Evolutionary conservation across 257 asterid species (phyloP).

Genomic region (Solanum chilense): DNA sequence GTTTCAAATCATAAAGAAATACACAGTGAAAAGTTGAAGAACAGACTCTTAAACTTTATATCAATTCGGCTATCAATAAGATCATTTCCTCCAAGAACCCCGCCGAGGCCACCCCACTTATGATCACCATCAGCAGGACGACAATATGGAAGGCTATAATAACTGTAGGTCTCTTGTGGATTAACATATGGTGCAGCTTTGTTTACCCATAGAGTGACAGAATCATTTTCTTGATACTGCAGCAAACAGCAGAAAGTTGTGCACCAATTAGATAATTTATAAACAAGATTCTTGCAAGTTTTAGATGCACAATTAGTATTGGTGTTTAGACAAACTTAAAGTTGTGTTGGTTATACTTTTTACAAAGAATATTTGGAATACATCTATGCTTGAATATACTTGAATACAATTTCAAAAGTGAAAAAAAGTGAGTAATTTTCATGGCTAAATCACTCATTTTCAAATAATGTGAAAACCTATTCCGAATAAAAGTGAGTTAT

Average conservation of each 20-base stretch:
- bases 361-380: not conserved
- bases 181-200: conserved; percentile 63
- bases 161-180: conserved; percentile 77
- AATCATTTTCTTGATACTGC: conserved; percentile 54
- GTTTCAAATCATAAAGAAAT: not conserved
- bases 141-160: conserved; percentile 67
- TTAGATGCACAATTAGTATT: not conserved
- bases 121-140: conserved; percentile 36
- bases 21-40: not conserved
- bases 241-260: not conserved
- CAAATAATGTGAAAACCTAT: not conserved
- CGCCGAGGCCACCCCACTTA: conserved; percentile 61
- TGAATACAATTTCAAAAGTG: not conserved
- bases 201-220: conserved; percentile 62
- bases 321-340: not conserved
- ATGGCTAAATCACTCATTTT: not conserved
- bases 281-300: not conserved
- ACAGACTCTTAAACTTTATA: conserved; percentile 49
- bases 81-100: conserved; percentile 60
- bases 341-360: not conserved
- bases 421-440: not conserved
- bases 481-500: not conserved
- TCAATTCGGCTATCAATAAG: conserved; percentile 68
- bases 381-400: not conserved
- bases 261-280: not conserved